Conservation (phyloP, 306 rosid genomes). For the Vachellia collinsii region DNA sequence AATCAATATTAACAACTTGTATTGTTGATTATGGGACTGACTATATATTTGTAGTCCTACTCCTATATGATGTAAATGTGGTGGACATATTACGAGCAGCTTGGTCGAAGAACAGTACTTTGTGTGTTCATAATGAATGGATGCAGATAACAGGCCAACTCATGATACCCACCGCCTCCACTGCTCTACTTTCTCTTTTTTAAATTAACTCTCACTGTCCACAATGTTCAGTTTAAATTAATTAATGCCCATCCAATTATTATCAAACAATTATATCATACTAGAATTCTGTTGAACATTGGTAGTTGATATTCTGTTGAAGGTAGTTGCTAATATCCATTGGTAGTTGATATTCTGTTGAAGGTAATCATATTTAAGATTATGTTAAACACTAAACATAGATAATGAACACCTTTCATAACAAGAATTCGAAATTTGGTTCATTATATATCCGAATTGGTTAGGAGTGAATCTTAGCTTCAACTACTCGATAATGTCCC, state of each 20-base stretch:
- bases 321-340: too few relatives aligned
- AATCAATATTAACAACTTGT: neutral
- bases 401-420: too few relatives aligned
- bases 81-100: neutral
- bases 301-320: too few relatives aligned
- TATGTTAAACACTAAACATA: too few relatives aligned
- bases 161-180: neutral
- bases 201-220: neutral
- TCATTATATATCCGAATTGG: too few relatives aligned
- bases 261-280: neutral
- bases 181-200: neutral
- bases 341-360: too few relatives aligned
- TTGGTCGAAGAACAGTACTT: neutral
- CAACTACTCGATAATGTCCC: neutral
- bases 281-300: too few relatives aligned
- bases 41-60: neutral
- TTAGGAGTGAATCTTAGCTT: neutral
- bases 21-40: too few relatives aligned
- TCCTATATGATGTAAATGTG: neutral
- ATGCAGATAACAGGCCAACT: neutral
- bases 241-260: neutral
- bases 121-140: neutral
- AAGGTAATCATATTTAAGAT: too few relatives aligned
- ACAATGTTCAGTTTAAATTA: neutral
- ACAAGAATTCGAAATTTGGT: too few relatives aligned